Percentiles rank a stretch among this genome's conserved stretches.
Evolutionary conservation across 2,329 filamentous ascomycete genomes (phyloP).

Genomic region (Aspergillus fructus): DNA sequence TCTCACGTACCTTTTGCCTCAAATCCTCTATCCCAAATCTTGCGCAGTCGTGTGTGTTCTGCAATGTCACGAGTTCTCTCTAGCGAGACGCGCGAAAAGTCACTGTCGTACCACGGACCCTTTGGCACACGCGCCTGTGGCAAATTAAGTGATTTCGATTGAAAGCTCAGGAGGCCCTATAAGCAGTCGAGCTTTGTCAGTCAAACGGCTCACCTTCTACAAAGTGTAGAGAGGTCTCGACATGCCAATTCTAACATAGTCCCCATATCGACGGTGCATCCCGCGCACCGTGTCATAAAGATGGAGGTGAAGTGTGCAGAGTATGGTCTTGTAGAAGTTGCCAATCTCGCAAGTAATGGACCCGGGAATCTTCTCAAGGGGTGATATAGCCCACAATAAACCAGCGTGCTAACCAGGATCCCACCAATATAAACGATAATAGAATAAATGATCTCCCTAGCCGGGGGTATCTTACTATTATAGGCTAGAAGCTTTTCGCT

Average conservation of each 20-base stretch:
- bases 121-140: conserved; percentile 15
- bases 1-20: conserved; percentile 31
- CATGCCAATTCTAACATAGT: conserved; percentile 33
- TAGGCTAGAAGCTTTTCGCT: no score
- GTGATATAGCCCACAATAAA: no score
- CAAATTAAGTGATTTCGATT: conserved; percentile 1
- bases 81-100: conserved; percentile 21
- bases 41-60: conserved; percentile 14
- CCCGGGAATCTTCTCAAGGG: no score
- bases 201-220: neutral
- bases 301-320: conserved; percentile 24
- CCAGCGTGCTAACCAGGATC: no score
- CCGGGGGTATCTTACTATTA: no score
- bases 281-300: conserved; percentile 13
- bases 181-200: no score
- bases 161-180: conserved; percentile 13
- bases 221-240: neutral
- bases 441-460: no score
- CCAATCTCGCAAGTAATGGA: conserved; percentile 18
- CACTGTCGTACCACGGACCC: conserved; percentile 26
- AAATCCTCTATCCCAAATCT: conserved; percentile 35
- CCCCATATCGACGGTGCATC: conserved; percentile 27
- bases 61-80: conserved; percentile 22
- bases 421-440: no score
- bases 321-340: conserved; percentile 27